Percentiles rank a stretch among this genome's conserved stretches.
Evolutionary conservation across 192 early-diverging fungal species (phyloP).

Genomic region (Globomyces pollinis-pini): DNA sequence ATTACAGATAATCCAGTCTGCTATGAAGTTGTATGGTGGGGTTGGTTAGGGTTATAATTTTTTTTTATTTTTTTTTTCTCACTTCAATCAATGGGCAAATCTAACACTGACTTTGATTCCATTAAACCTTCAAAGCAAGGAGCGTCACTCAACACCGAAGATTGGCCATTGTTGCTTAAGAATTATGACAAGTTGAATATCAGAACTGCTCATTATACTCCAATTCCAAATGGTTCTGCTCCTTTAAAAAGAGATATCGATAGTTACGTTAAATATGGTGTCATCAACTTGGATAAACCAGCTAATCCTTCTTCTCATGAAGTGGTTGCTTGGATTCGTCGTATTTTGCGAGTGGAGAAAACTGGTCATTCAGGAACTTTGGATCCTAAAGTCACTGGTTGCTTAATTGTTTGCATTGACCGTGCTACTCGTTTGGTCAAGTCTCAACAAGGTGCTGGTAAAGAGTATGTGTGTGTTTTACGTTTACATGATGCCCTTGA

Average conservation of each 20-base stretch:
- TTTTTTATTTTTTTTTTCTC: neutral
- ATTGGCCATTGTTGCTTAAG: conserved; percentile 96
- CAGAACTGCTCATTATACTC: conserved; percentile 96
- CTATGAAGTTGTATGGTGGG: too few species aligned
- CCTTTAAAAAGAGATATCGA: conserved; percentile 88
- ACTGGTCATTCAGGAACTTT: conserved; percentile 98
- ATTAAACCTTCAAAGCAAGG: conserved; percentile 81
- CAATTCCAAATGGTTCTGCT: conserved; percentile 88
- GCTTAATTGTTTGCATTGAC: conserved; percentile 98
- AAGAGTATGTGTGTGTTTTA: conserved; percentile 95
- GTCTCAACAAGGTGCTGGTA: conserved; percentile 98
- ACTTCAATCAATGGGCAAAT: neutral
- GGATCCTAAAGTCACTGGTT: conserved; percentile 98
- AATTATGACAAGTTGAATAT: conserved; percentile 92
- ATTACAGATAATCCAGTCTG: too few species aligned
- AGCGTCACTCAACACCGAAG: conserved; percentile 79
- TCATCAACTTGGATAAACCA: conserved; percentile 99
- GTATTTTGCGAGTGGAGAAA: conserved; percentile 95
- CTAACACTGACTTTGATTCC: too few species aligned
- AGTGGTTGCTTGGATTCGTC: conserved; percentile 98
- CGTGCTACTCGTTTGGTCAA: conserved; percentile 97
- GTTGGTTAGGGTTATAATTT: too few species aligned
- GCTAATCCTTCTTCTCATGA: conserved; percentile 99
- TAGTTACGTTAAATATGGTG: conserved; percentile 92
- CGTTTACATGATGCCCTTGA: conserved; percentile 93